These are phyloP conservation scores for Plantago rigida DNA, from an alignment of 305 asterid genomes.

Conservation along the genomic window DNA sequence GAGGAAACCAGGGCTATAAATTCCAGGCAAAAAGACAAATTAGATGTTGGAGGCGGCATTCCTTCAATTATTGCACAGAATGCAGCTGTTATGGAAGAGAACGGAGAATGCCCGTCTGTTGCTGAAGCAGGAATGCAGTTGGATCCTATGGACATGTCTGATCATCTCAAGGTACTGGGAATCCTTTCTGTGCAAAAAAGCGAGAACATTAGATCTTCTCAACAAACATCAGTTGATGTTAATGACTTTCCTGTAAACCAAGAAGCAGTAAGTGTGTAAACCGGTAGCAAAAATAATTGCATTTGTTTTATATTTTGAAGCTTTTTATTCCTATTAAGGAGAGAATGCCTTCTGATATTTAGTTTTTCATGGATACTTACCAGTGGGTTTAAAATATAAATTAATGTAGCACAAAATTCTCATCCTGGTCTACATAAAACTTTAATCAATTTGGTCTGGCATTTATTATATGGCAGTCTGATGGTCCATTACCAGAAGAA, in stretches of 20 bases:
- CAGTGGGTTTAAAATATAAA: neutral
- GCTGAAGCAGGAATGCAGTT: conserved; percentile 32
- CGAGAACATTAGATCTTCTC: conserved; percentile 25
- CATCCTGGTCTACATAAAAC: conserved; percentile 13
- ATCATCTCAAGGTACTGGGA: conserved; percentile 31
- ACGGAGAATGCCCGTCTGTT: conserved; percentile 28
- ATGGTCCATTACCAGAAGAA: conserved; percentile 31
- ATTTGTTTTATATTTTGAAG: conserved; percentile 5
- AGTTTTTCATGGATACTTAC: conserved; percentile 1
- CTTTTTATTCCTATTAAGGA: neutral
- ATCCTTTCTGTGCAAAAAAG: conserved; percentile 27
- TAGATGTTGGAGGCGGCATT: conserved; percentile 17
- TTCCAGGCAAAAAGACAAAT: conserved; percentile 29
- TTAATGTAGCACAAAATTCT: conserved; percentile 16
- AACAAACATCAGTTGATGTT: conserved; percentile 23
- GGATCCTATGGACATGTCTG: conserved; percentile 30
- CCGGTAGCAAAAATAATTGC: conserved; percentile 19
- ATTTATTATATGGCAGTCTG: conserved; percentile 40
- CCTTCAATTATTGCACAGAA: conserved; percentile 29
- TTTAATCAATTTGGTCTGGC: conserved; percentile 21
- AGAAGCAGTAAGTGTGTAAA: conserved; percentile 50
- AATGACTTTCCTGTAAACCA: conserved; percentile 34
- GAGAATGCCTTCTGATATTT: neutral
- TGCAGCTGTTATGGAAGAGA: conserved; percentile 26
- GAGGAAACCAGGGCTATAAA: conserved; percentile 29